Conservation (phyloP, 805 yeast genomes). For the Ascoidea tarda region DNA sequence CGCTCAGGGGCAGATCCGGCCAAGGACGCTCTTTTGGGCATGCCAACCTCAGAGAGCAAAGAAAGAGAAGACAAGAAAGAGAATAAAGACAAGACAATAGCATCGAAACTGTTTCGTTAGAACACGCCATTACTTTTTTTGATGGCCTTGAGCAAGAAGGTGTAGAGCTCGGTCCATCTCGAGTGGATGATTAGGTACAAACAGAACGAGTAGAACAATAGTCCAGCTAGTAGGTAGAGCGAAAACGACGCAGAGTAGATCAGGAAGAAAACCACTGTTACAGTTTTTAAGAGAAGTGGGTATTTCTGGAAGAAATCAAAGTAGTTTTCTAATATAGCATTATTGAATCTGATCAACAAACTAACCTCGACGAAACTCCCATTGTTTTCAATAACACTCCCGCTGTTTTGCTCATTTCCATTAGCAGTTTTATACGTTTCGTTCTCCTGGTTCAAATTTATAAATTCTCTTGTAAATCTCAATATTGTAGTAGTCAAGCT, state of each 20-base stretch:
- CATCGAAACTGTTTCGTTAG: neutral
- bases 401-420: neutral
- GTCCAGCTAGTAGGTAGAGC: conserved; percentile 2
- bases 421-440: neutral
- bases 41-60: too few relatives aligned
- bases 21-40: too few relatives aligned
- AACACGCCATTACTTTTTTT: conserved; percentile 6
- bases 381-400: neutral
- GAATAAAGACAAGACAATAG: too few relatives aligned
- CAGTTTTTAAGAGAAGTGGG: neutral
- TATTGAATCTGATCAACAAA: conserved; percentile 6
- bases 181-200: neutral
- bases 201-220: conserved; percentile 2
- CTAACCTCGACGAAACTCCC: neutral
- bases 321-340: conserved; percentile 1
- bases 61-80: too few relatives aligned
- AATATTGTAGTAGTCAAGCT: too few relatives aligned
- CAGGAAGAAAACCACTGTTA: conserved; percentile 1
- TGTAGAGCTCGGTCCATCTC: conserved; percentile 2
- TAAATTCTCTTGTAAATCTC: neutral
- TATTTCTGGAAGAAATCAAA: conserved; percentile 3
- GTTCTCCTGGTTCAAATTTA: neutral
- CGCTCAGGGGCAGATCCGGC: too few relatives aligned
- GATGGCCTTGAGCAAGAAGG: conserved; percentile 2
- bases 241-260: conserved; percentile 1